Evolutionary conservation across 345 rosid species (phyloP).

Genomic region (Sisymbrium irio): DNA sequence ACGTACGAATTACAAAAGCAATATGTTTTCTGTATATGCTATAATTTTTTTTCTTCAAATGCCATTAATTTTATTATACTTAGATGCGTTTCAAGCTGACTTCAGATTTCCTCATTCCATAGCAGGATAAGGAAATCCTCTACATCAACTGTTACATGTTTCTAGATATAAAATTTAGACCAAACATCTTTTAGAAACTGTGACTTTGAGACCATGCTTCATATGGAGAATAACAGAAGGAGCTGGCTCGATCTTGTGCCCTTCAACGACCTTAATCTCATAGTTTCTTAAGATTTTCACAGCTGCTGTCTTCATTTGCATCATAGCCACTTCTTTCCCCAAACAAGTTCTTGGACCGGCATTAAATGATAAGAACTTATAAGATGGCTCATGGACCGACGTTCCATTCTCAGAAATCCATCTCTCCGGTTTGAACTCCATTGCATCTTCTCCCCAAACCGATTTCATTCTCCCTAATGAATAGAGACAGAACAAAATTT

Average conservation of each 20-base stretch:
- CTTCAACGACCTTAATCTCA: slow-evolving; percentile 41
- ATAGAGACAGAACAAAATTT: slow-evolving; percentile 33
- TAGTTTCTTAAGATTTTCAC: slow-evolving; percentile 42
- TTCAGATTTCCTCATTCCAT: neutral
- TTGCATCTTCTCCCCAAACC: slow-evolving; percentile 48
- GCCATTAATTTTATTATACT: no score
- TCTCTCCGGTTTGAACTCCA: slow-evolving; percentile 45
- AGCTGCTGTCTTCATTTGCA: slow-evolving; percentile 53
- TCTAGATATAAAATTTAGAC: neutral
- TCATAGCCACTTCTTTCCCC: slow-evolving; percentile 58
- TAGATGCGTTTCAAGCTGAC: neutral
- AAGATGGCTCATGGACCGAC: slow-evolving; percentile 40
- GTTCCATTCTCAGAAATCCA: slow-evolving; percentile 41
- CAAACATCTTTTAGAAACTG: slow-evolving; percentile 29
- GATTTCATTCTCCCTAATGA: slow-evolving; percentile 43
- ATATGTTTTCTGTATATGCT: no score
- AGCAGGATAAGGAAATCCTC: neutral
- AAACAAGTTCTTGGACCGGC: slow-evolving; percentile 67
- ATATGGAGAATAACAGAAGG: slow-evolving; percentile 46
- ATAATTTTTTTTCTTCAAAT: no score
- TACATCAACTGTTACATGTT: neutral
- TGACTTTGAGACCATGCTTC: slow-evolving; percentile 49
- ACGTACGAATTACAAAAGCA: no score
- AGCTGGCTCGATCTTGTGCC: slow-evolving; percentile 31
- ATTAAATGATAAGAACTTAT: slow-evolving; percentile 58